Percentiles rank a stretch among this genome's conserved stretches.
These are phyloP conservation scores for Globisporangium carolinianum DNA, from an alignment of 352 stramenopile species.

Conservation along the genomic window DNA sequence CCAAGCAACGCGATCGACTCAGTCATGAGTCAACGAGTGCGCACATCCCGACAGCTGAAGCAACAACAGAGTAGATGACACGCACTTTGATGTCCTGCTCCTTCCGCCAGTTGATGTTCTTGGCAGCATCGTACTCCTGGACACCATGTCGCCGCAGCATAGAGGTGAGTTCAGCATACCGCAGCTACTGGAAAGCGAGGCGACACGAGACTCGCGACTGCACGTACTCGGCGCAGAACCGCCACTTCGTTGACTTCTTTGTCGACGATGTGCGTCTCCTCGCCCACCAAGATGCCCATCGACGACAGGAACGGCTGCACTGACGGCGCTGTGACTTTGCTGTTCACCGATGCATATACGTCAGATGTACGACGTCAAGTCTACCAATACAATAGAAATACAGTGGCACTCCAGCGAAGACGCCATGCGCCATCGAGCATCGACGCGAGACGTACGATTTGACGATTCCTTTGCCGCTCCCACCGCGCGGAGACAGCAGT, in stretches of 20 bases:
- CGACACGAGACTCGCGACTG: neutral
- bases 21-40: neutral
- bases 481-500: constrained; percentile 22
- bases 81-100: constrained; percentile 62
- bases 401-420: too few species aligned
- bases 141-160: neutral
- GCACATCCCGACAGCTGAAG: neutral
- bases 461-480: constrained; percentile 21
- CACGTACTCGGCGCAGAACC: constrained; percentile 44
- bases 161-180: neutral
- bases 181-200: too few species aligned
- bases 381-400: too few species aligned
- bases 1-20: too few species aligned
- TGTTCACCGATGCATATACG: constrained; percentile 2
- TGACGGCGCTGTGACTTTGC: constrained; percentile 58
- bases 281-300: constrained; percentile 61
- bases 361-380: too few species aligned
- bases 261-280: constrained; percentile 75
- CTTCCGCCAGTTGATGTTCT: constrained; percentile 61
- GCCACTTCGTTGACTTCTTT: constrained; percentile 75
- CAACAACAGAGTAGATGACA: neutral
- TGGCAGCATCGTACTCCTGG: constrained; percentile 60
- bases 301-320: constrained; percentile 70
- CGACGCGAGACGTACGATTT: constrained; percentile 26
- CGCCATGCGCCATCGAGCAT: too few species aligned